Percentiles rank a stretch among this genome's conserved stretches.
phyloP scores from a whole-genome alignment of 257 asterid genomes.

The Nicotiana tomentosiformis region DNA sequence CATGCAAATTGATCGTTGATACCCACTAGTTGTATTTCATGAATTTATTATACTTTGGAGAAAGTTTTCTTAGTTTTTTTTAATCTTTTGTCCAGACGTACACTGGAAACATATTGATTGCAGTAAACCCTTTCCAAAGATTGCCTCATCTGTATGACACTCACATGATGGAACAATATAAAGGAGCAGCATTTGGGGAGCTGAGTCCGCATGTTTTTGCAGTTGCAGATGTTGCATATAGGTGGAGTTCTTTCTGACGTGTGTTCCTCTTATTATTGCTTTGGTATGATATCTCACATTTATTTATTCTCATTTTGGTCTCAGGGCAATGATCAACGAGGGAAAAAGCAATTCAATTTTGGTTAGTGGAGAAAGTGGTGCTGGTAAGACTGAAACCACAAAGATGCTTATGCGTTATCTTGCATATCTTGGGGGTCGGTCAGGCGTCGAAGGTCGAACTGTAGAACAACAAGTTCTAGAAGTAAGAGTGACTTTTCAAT shows the following conservation, averaged over 20 bases:
- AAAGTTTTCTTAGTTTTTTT: slow-evolving; percentile 1
- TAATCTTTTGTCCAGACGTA: slow-evolving; percentile 62
- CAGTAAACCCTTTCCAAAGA: slow-evolving; percentile 97
- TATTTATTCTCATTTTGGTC: slow-evolving; percentile 16
- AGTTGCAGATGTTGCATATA: slow-evolving; percentile 89
- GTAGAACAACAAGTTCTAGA: slow-evolving; percentile 99
- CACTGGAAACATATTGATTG: slow-evolving; percentile 96
- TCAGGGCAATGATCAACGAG: slow-evolving; percentile 92
- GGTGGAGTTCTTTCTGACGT: slow-evolving; percentile 31
- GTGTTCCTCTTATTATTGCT: slow-evolving; percentile 2
- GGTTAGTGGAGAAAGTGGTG: slow-evolving; percentile 99
- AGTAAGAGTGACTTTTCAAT: slow-evolving; percentile 46
- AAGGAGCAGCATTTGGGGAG: slow-evolving; percentile 97
- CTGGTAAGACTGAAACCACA: slow-evolving; percentile 98
- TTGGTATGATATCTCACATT: slow-evolving; percentile 12
- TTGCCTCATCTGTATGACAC: slow-evolving; percentile 96
- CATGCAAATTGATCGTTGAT: not conserved
- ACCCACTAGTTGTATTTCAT: not conserved
- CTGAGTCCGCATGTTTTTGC: slow-evolving; percentile 99
- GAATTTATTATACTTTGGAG: not conserved
- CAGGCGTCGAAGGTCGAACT: slow-evolving; percentile 98
- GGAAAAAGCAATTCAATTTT: slow-evolving; percentile 96
- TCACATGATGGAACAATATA: slow-evolving; percentile 99
- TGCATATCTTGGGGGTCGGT: slow-evolving; percentile 93
- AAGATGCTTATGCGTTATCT: slow-evolving; percentile 99